Base-by-base conservation (phyloP, 176 grass and related monocot species). In the Bothriochloa decipiens region DNA sequence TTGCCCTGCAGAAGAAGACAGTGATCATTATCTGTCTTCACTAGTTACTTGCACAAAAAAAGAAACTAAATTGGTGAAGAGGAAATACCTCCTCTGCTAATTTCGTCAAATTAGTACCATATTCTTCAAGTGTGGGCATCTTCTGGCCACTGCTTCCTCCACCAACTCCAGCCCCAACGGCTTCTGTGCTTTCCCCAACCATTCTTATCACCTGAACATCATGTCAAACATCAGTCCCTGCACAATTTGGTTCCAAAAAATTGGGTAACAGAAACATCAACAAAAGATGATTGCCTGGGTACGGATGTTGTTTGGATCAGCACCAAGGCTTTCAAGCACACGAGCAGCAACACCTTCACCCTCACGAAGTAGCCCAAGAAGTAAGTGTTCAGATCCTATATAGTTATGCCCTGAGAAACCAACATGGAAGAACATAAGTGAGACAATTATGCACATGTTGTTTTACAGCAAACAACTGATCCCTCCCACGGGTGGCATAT, bases 51-150 rank as follows among this genome's bases (percentile, higher is more conserved):
- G 25, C 7, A 17, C 13, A 76, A 23, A 66, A 53, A 4, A 43
- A 68, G 62, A 78, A 55, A 22, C 6, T 18, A 63, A 11, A 62
- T 58, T 78, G 25, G 18, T 0, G 39, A 50, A 72, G 8, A 70
- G 70, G 53, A 42, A 79, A 82, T 93, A 98, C 93, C 92, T 98
- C 96, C 65, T 98, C 96, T 10, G 96, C 96, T 43, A 98, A 86
- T 82, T 99, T 99, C 70, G 96, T 99, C 81, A 99, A 88, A 87
- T 94, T 99, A 87, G 96, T 99, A 74, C 96, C 96, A 22, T 99
- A 99, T 74, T 99, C 96, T 85, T 99, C 96, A 68, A 99, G 96
- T 20, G 96, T 99, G 8, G 96, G 96, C 93, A 95, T 94, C 87
- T 99, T 99, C 86, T 93, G 91, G 7, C 96, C 93, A 81, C 96